Evolutionary conservation across 768 basidiomycete genomes (phyloP), one percentile per base, ranked within the genome.

Genomic region (Plicaturopsis crispa): DNA sequence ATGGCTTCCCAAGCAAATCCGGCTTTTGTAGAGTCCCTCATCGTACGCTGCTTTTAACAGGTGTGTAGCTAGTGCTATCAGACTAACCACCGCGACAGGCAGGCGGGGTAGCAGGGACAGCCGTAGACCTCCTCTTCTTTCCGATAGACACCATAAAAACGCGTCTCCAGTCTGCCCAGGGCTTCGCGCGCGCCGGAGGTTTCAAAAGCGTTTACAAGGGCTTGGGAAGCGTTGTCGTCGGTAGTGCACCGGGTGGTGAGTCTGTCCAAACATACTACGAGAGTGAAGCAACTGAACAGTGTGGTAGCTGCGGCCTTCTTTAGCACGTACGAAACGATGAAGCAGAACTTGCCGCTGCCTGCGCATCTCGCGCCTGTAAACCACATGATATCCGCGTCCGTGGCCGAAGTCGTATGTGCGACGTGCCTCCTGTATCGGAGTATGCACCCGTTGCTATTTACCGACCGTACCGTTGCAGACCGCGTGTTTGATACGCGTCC

Each of bases 131-230:
- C 32, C 73, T 96, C 16, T 93, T 99, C 66, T 99, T 91, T 59
- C 94, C 94, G 2, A 79, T 99, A 41, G 94, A 99, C 63, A 96
- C 94, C 1, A 62, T 98, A 56, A 99, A 99, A 63, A 98, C 96
- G 26, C 82, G 94, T 34, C 70, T 96, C 23, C 94, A 99, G 52
- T 84, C 91, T 5, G 57, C 78, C 3, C 80, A 87, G 51, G 96
- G 94, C 13, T 97, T 99, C 57, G 55, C 75, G 32, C 64, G 67
- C 20, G 81, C 90, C 2, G 94, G 94, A 12, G 96, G 92, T 0
- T 87, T 97, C 59, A 75, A 62, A 36, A 92, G 90, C 6, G 74
- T 98, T 5, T 99, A 99, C 63, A 84, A 85, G 48, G 94, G 94
- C 6, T 66, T 99, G 4, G 93, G 92, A 19, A 94, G 91, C 55